Evolutionary conservation across 2,329 filamentous ascomycete genomes (phyloP).

Genomic region (Fusarium nygamai): DNA sequence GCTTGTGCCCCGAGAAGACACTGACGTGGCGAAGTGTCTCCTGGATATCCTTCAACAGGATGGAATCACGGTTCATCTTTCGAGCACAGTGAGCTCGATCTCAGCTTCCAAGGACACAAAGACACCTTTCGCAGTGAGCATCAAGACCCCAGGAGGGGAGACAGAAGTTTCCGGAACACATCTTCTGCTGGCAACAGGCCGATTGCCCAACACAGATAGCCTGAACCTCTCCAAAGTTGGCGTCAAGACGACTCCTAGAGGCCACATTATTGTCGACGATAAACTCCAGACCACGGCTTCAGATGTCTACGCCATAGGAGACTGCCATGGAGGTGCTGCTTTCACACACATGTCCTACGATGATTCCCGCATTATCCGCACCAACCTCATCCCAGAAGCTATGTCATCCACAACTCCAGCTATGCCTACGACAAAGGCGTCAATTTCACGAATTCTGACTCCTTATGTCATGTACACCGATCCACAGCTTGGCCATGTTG

Average conservation of each 20-base stretch:
- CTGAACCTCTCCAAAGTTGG: conserved; percentile 55
- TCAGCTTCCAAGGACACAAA: conserved; percentile 20
- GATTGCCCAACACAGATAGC: conserved; percentile 59
- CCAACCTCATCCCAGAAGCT: conserved; percentile 52
- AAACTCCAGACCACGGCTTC: conserved; percentile 55
- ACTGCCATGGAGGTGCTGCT: conserved; percentile 61
- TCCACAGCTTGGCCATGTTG: conserved; percentile 63
- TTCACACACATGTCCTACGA: conserved; percentile 68
- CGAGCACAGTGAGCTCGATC: conserved; percentile 45
- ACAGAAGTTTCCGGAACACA: conserved; percentile 53
- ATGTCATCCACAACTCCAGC: conserved; percentile 40
- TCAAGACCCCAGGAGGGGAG: conserved; percentile 35
- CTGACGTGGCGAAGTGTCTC: conserved; percentile 57
- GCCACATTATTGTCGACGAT: conserved; percentile 57
- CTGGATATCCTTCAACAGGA: conserved; percentile 56
- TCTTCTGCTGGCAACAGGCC: conserved; percentile 60
- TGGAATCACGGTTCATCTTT: conserved; percentile 55
- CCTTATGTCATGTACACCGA: conserved; percentile 64
- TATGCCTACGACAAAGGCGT: conserved; percentile 38
- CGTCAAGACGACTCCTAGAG: conserved; percentile 51
- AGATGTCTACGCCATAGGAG: conserved; percentile 60
- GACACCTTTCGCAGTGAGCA: conserved; percentile 27
- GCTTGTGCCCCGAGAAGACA: conserved; percentile 58
- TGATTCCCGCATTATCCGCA: conserved; percentile 62
- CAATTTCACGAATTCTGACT: conserved; percentile 47